Evolutionary conservation across 805 yeast genomes (phyloP), one percentile per base, ranked within the genome.

Genomic region (Vanderwaltozyma yarrowii): DNA sequence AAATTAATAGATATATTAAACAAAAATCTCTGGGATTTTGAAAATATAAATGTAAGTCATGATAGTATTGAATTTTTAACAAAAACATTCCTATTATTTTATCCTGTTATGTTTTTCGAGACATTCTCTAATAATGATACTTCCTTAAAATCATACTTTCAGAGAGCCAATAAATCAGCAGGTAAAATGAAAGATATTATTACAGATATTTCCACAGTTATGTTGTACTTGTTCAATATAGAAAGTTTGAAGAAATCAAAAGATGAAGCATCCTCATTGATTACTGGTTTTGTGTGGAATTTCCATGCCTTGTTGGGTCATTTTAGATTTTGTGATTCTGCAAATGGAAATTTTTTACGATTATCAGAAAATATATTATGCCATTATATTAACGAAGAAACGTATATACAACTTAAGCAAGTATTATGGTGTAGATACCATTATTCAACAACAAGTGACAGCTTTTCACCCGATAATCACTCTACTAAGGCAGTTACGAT

Each of bases 371-470:
- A 66, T 8, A 66, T 71, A 15, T 60, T 82, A 25, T 62, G 74
- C 13, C 47, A 61, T 1, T 57, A 72, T 20, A 61, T 66, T 16
- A 56, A 65, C 41, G 43, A 48, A 2, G 69, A 68, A 4, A 69
- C 81, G 2, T 88, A 81, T 33, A 66, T 67, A 8, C 92, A 86
- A 32, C 56, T 89, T 33, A 69, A 85, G 8, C 97, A 89, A 51
- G 69, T 85, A 25, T 60, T 92, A 17, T 69, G 76, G 44, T 92
- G 98, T 54, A 70, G 82, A 9, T 86, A 80, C 49, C 94, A 86
- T 32, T 68, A 84, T 36, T 60, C 65, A 2, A 63, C 87, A 3
- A 64, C 78, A 1, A 65, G 74, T 10, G 85, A 79, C 12, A 66
- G 67, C 14, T 76, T 75, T 43, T 66, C 66, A 2, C 85, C 92